These are phyloP conservation scores for Huntiella savannae DNA, from an alignment of 2,329 filamentous ascomycete species.

Conservation along the genomic window DNA sequence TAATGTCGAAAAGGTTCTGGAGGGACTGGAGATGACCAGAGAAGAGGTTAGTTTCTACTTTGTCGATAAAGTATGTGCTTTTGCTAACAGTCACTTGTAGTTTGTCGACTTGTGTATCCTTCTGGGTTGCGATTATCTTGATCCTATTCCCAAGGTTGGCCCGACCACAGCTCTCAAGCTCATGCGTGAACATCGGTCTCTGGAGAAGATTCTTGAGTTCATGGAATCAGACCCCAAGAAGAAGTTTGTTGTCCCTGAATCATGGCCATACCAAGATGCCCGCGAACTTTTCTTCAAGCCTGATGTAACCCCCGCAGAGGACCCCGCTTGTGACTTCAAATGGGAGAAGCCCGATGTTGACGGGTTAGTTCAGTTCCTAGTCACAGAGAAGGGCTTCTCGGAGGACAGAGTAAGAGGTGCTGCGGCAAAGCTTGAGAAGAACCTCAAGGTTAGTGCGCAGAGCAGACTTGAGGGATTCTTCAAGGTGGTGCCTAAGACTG, in stretches of 20 bases:
- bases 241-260: slow-evolving; percentile 76
- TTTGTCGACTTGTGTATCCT: slow-evolving; percentile 97
- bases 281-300: slow-evolving; percentile 82
- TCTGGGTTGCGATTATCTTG: slow-evolving; percentile 92
- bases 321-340: slow-evolving; percentile 86
- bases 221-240: slow-evolving; percentile 59
- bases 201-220: slow-evolving; percentile 71
- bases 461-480: slow-evolving; percentile 90
- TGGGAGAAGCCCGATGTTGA: slow-evolving; percentile 91
- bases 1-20: slow-evolving; percentile 65
- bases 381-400: slow-evolving; percentile 88
- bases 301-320: slow-evolving; percentile 66
- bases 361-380: slow-evolving; percentile 73
- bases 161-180: slow-evolving; percentile 82
- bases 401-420: slow-evolving; percentile 78
- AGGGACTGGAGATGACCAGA: slow-evolving; percentile 73
- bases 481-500: slow-evolving; percentile 76
- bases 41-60: slow-evolving; percentile 41
- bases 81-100: slow-evolving; percentile 24
- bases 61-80: neutral
- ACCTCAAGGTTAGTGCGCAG: slow-evolving; percentile 78
- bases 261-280: slow-evolving; percentile 89
- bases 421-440: slow-evolving; percentile 67
- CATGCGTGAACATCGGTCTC: slow-evolving; percentile 73
- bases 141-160: slow-evolving; percentile 86